Evolutionary conservation across 306 rosid species (phyloP).

Genomic region (Gastrolobium bilobum): DNA sequence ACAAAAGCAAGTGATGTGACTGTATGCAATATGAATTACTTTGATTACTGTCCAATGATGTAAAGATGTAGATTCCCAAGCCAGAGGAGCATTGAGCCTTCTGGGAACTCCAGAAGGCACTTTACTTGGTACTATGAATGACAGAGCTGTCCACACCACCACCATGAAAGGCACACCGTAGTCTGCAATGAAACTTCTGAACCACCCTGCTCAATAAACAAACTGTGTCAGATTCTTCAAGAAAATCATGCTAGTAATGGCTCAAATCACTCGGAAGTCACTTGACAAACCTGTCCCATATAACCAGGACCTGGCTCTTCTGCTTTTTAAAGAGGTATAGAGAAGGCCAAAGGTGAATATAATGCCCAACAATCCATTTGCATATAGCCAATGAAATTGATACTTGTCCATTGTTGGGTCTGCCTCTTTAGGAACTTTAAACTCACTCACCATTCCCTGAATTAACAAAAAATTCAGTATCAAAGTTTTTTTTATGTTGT

Average conservation of each 20-base stretch:
- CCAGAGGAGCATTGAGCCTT: slow-evolving; percentile 77
- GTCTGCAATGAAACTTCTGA: slow-evolving; percentile 81
- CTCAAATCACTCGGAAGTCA: slow-evolving; percentile 4
- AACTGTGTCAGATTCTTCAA: background rate
- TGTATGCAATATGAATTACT: slow-evolving; percentile 55
- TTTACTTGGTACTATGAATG: slow-evolving; percentile 67
- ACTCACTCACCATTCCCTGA: slow-evolving; percentile 83
- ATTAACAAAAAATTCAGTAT: slow-evolving; percentile 21
- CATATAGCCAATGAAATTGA: slow-evolving; percentile 72
- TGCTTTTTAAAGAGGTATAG: slow-evolving; percentile 73
- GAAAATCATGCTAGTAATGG: background rate
- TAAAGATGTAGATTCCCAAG: slow-evolving; percentile 79
- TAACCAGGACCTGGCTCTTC: slow-evolving; percentile 90
- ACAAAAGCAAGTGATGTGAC: background rate
- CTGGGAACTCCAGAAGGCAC: slow-evolving; percentile 85
- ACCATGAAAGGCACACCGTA: slow-evolving; percentile 93
- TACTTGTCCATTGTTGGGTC: slow-evolving; percentile 56
- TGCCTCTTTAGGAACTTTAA: slow-evolving; percentile 65
- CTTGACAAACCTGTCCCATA: slow-evolving; percentile 78
- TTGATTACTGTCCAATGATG: slow-evolving; percentile 82
- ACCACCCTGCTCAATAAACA: slow-evolving; percentile 58
- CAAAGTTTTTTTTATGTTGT: too few species aligned
- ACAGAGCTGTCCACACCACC: slow-evolving; percentile 75
- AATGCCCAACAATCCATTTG: slow-evolving; percentile 81
- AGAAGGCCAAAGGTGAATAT: slow-evolving; percentile 83